A percentile compares a stretch with the other conserved stretches of the same genome.
These are phyloP conservation scores for Chenopodium berlandieri DNA, from an alignment of 148 eudicot species.

Conservation along the genomic window DNA sequence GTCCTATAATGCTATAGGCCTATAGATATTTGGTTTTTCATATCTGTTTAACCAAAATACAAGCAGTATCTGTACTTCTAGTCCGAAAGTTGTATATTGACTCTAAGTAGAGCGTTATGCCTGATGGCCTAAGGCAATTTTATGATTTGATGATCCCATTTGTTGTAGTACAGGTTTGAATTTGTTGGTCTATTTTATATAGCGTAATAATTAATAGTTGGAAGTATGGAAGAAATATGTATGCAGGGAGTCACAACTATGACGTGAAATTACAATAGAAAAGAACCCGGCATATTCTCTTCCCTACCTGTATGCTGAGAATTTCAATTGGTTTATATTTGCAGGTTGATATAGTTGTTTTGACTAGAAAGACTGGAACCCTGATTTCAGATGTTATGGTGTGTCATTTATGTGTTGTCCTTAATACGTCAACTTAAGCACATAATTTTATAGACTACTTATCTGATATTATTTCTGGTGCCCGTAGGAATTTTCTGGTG, in stretches of 20 bases:
- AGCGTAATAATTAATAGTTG: constrained; percentile 78
- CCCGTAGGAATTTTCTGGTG: constrained; percentile 84
- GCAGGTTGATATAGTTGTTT: too few species aligned
- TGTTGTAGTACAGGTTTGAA: background rate
- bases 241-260: constrained; percentile 67
- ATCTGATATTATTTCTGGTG: constrained; percentile 6
- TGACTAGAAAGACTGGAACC: too few species aligned
- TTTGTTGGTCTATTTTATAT: background rate
- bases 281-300: background rate
- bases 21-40: background rate
- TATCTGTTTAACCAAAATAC: background rate
- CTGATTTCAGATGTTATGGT: too few species aligned
- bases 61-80: background rate
- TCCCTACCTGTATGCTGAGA: background rate
- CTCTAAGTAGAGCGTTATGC: background rate
- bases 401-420: too few species aligned
- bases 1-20: background rate
- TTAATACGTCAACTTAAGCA: background rate
- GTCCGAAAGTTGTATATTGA: background rate
- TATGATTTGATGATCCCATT: too few species aligned
- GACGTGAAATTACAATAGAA: constrained; percentile 4
- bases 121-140: background rate
- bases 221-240: constrained; percentile 64
- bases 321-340: background rate
- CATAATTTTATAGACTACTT: background rate